Evolutionary conservation across 306 rosid genomes (phyloP).

Genomic region (Corylus avellana): DNA sequence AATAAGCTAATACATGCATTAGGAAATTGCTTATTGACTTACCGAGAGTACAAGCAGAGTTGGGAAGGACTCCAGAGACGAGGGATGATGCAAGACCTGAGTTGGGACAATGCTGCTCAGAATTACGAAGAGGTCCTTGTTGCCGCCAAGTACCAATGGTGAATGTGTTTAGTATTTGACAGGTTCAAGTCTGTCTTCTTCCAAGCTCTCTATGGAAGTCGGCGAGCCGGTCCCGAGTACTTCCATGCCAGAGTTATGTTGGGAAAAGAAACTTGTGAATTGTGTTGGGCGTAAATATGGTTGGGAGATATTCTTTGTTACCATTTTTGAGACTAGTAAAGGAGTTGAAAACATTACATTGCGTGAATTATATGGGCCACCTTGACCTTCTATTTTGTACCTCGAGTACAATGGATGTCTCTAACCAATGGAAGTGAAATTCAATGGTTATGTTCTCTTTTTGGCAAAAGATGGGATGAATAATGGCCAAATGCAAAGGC

Average conservation of each 20-base stretch:
- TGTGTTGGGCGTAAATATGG: background rate
- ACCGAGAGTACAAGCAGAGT: constrained; percentile 69
- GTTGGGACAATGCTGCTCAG: constrained; percentile 94
- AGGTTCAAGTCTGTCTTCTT: background rate
- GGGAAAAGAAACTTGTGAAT: background rate
- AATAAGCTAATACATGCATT: constrained; percentile 63
- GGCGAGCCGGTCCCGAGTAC: too few relatives aligned
- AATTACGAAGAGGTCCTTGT: constrained; percentile 87
- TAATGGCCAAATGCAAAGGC: background rate
- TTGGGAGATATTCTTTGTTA: background rate
- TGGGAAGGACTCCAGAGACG: constrained; percentile 97
- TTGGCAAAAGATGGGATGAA: background rate
- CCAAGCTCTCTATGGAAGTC: background rate
- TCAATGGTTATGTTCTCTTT: background rate
- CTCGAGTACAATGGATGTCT: too few relatives aligned
- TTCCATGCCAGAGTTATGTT: too few relatives aligned
- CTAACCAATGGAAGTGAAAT: too few relatives aligned
- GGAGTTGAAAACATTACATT: background rate
- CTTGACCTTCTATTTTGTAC: background rate
- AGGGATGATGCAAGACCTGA: constrained; percentile 85
- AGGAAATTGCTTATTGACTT: constrained; percentile 74
- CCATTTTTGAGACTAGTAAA: background rate
- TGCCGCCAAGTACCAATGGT: constrained; percentile 92
- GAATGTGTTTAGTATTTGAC: constrained; percentile 12
- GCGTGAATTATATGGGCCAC: background rate